Base-by-base conservation (phyloP, 2,329 filamentous ascomycete species). In the Fusarium kyushuense region DNA sequence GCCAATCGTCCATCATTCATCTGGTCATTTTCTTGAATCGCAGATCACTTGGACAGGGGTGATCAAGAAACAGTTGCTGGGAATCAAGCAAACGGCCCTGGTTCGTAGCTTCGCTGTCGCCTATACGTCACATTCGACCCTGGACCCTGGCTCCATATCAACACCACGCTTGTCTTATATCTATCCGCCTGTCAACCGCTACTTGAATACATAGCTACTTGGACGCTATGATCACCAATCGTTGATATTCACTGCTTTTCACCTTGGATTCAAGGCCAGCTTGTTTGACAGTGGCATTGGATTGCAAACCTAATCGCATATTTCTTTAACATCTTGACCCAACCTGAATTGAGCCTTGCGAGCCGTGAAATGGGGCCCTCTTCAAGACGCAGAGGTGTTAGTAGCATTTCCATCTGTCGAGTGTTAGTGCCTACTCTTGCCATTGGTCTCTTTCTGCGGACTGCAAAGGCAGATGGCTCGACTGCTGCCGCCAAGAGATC, bases 341-440 rank as follows among this genome's bases (percentile, higher is more conserved):
- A n/a, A 48, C 33, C 21, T 21, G 27, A 27, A 30, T 33, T 30
- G 29, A 33, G 32, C 36, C 29, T 12, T 25, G 45, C 38, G n/a
- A 27, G 16, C 38, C 41, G 56, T 55, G 63, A 53, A 42, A 72
- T 72, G 70, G 58, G 70, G 53, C 47, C 30, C 35, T 52, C 52
- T n/a, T 62, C 60, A 23, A 59, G 45, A 38, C 36, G 43, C 19
- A 56, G 63, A 55, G 46, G 53, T 53, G 56, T 57, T 42, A 58
- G 48, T 54, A 58, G 65, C 67, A 52, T 43, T 45, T 65, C 68
- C 14, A 45, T 75, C 49, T 69, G 60, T 59, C 68, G 65, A 41
- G 41, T 74, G 23, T 55, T 75, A 23, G 23, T 72, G 41, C 49
- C 70, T 38, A 45, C 58, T 29, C 48, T 77, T 42, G 57, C 68